Evolutionary conservation across 805 yeast species (phyloP), one percentile per base, ranked within the genome.

Genomic region (Saccharomycopsis oosterbeekiorum): DNA sequence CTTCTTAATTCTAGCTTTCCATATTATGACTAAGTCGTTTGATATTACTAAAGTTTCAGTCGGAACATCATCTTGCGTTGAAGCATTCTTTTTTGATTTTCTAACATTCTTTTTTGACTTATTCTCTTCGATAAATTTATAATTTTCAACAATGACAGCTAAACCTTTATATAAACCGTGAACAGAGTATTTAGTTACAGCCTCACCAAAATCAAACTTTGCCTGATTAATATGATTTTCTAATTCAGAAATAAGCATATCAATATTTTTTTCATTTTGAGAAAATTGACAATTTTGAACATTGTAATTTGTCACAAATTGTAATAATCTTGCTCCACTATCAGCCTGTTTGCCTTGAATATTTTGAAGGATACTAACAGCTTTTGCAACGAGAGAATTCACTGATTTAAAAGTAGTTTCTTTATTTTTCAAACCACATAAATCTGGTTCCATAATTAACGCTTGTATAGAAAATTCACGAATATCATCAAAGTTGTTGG

Each of bases 401-500:
- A 62, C 36, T 10, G 74, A 57, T 2, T 61, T 64, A 5, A 21
- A 24, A 12, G 34, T 21, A 21, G 34, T 17, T 15, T 47, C 53
- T 2, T 39, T 19, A 12, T 66, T 51, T 6, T 68, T 65, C 21
- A 70, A 59, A 15, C 65, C 65, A 6, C 70, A 68, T 9, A 76
- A 64, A 0, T 69, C 59, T 0, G 84, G 81, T 2, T 80, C 76
- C 75, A 62, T 62, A 9, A 75, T 70, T 21, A 90, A 68, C 1
- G 85, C 59, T 1, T 69, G 64, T 0, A 79, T 78, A 0, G 89
- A 75, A 10, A 68, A 61, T 4, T 77, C 75, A 62, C 98, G 78
- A 19, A 92, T 79, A 69, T 91, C 97, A 61, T 88, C 90, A 71
- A 84, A 91, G 64, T 86, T 85, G 69, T 86, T 86, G 37, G 84